phyloP scores from a whole-genome alignment of 2,329 filamentous ascomycete genomes.

The Neoarthrinium moseri region DNA sequence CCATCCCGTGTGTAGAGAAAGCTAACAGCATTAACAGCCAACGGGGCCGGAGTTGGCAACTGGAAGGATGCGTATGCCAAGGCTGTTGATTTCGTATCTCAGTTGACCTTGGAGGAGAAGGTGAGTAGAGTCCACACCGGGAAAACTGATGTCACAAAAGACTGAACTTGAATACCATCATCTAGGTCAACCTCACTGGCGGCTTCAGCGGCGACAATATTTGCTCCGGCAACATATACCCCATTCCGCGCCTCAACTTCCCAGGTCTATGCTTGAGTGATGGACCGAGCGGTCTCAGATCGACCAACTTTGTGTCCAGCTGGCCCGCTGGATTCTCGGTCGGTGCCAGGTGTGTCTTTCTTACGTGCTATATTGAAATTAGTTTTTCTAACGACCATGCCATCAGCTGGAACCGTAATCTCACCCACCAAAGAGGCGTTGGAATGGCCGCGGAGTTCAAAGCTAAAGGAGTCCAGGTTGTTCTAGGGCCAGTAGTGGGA shows the following conservation, averaged over 20 bases:
- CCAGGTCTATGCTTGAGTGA: conserved; percentile 38
- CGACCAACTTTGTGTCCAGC: conserved; percentile 38
- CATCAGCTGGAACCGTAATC: conserved; percentile 66
- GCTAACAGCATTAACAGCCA: background rate
- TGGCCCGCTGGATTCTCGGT: conserved; percentile 61
- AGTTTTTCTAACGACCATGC: background rate
- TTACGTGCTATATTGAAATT: background rate
- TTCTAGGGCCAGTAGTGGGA: conserved; percentile 74
- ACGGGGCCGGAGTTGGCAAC: background rate
- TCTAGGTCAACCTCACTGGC: conserved; percentile 3
- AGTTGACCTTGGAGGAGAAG: conserved; percentile 8
- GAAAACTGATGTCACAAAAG: background rate
- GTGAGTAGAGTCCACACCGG: background rate
- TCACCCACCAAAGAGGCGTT: conserved; percentile 65
- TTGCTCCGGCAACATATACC: conserved; percentile 41
- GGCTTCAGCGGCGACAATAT: conserved; percentile 12
- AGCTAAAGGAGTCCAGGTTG: conserved; percentile 75
- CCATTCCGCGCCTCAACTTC: conserved; percentile 38
- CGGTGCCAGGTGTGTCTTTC: conserved; percentile 30
- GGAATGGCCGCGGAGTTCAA: conserved; percentile 77
- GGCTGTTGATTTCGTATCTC: conserved; percentile 1
- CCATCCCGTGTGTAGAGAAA: background rate
- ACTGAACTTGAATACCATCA: background rate
- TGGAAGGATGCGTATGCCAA: conserved; percentile 7
- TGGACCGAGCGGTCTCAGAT: conserved; percentile 27